These are phyloP conservation scores for Rauvolfia tetraphylla DNA, from an alignment of 257 asterid species.

Conservation along the genomic window DNA sequence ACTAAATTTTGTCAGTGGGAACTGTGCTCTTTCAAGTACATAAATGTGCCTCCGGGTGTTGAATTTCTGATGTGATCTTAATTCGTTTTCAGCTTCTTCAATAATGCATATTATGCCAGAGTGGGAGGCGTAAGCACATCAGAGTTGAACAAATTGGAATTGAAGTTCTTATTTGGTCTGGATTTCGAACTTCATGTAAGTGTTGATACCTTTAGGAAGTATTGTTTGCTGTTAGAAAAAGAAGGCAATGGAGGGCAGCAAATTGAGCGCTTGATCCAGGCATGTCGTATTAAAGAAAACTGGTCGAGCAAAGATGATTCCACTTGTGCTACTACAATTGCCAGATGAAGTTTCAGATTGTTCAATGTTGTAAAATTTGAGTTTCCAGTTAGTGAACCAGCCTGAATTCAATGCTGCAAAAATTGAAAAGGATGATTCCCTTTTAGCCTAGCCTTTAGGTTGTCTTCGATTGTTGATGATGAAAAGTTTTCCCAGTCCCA, in stretches of 20 bases:
- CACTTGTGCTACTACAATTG: slow-evolving; percentile 38
- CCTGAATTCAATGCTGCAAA: neutral
- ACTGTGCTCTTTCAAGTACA: neutral
- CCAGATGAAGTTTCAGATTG: slow-evolving; percentile 36
- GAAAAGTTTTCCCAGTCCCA: neutral
- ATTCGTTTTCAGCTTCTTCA: slow-evolving; percentile 59
- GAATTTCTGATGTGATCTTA: slow-evolving; percentile 3
- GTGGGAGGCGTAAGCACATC: slow-evolving; percentile 83
- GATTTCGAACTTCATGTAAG: slow-evolving; percentile 67
- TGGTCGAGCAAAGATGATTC: slow-evolving; percentile 73
- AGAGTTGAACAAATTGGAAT: slow-evolving; percentile 82
- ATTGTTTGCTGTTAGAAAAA: slow-evolving; percentile 53
- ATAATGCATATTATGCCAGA: slow-evolving; percentile 82
- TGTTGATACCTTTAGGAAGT: slow-evolving; percentile 56
- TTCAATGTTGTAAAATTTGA: neutral
- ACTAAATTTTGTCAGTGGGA: no score
- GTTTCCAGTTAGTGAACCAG: neutral
- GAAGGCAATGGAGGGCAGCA: slow-evolving; percentile 38
- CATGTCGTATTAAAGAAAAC: slow-evolving; percentile 52
- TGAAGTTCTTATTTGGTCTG: slow-evolving; percentile 65
- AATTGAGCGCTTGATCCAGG: slow-evolving; percentile 54
- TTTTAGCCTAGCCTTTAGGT: neutral
- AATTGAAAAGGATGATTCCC: neutral
- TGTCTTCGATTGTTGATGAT: neutral
- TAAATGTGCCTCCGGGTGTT: neutral